Evolutionary conservation across 23 red algal species (phyloP).

Genomic region (Rhodosorus marinus): DNA sequence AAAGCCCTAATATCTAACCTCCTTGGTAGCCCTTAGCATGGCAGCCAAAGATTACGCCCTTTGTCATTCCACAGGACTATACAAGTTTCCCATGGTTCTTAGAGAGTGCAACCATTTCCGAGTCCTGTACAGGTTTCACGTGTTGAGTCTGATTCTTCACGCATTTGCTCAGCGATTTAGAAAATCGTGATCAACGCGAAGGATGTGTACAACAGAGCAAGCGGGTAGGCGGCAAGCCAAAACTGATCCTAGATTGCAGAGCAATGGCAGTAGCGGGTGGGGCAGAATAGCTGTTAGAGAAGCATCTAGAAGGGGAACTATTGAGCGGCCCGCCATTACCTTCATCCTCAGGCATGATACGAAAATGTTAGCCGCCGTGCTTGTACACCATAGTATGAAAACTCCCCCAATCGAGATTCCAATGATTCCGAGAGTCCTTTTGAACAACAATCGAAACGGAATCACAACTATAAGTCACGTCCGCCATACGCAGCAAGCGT

Average conservation of each 20-base stretch:
- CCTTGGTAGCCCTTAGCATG: too few species aligned
- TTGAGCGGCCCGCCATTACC: too few species aligned
- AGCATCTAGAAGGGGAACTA: too few species aligned
- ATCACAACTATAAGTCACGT: background rate
- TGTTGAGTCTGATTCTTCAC: too few species aligned
- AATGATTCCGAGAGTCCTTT: slow-evolving; percentile 1
- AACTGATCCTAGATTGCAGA: slow-evolving; percentile 70
- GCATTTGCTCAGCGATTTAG: slow-evolving; percentile 3
- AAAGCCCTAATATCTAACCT: too few species aligned
- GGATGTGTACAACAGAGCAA: slow-evolving; percentile 85
- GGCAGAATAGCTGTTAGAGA: too few species aligned
- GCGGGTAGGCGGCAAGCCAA: slow-evolving; percentile 84
- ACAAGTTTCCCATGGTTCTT: too few species aligned
- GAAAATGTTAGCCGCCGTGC: slow-evolving; percentile 85
- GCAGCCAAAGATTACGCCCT: too few species aligned
- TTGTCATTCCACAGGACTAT: too few species aligned
- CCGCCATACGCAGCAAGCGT: background rate
- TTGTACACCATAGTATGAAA: slow-evolving; percentile 87
- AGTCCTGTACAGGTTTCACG: too few species aligned
- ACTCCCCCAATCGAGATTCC: slow-evolving; percentile 26
- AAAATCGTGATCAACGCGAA: slow-evolving; percentile 96
- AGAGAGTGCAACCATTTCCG: too few species aligned
- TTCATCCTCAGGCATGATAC: too few species aligned
- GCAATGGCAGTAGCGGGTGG: slow-evolving; percentile 46
- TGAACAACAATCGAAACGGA: background rate